Percentiles rank a stretch among this genome's conserved stretches.
Conservation (phyloP, 2,329 filamentous ascomycete species). For the Plectosphaerella plurivora region DNA sequence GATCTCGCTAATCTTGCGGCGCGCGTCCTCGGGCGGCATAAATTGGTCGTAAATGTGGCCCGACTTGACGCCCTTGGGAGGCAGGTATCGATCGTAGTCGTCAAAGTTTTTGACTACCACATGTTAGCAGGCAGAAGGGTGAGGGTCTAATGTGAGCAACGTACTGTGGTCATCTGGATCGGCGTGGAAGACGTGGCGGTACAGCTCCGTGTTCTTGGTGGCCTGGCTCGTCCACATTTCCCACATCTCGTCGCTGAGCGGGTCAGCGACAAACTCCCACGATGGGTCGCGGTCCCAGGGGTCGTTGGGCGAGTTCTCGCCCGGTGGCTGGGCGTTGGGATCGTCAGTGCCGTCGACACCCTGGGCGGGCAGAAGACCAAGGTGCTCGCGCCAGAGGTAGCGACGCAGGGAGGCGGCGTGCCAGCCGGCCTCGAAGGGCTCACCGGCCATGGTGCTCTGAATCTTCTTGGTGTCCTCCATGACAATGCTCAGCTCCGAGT, state of each 20-base stretch:
- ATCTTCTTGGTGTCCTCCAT: constrained; percentile 77
- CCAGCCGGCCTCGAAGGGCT: constrained; percentile 71
- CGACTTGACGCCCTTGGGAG: constrained; percentile 64
- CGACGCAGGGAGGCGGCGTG: constrained; percentile 78
- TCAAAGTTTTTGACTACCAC: constrained; percentile 73
- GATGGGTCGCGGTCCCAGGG: constrained; percentile 54
- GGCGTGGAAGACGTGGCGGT: constrained; percentile 76
- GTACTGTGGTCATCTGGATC: constrained; percentile 83
- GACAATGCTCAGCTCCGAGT: constrained; percentile 85
- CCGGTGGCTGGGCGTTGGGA: constrained; percentile 69
- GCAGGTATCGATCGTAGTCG: constrained; percentile 80
- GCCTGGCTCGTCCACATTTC: constrained; percentile 66
- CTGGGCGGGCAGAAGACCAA: constrained; percentile 76
- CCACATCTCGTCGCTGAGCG: constrained; percentile 63
- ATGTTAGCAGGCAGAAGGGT: constrained; percentile 12
- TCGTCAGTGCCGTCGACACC: constrained; percentile 62
- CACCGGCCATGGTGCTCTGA: constrained; percentile 71
- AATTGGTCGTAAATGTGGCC: constrained; percentile 85
- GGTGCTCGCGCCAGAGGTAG: constrained; percentile 85
- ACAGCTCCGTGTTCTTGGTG: constrained; percentile 67
- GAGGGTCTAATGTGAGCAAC: too few relatives aligned
- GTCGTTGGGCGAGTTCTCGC: constrained; percentile 62
- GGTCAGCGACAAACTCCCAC: constrained; percentile 66
- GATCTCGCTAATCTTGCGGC: constrained; percentile 71
- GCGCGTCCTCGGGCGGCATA: constrained; percentile 67